These are phyloP conservation scores for Paecilomyces dactylethromorphus DNA, from an alignment of 2,329 filamentous ascomycete genomes.

Conservation along the genomic window DNA sequence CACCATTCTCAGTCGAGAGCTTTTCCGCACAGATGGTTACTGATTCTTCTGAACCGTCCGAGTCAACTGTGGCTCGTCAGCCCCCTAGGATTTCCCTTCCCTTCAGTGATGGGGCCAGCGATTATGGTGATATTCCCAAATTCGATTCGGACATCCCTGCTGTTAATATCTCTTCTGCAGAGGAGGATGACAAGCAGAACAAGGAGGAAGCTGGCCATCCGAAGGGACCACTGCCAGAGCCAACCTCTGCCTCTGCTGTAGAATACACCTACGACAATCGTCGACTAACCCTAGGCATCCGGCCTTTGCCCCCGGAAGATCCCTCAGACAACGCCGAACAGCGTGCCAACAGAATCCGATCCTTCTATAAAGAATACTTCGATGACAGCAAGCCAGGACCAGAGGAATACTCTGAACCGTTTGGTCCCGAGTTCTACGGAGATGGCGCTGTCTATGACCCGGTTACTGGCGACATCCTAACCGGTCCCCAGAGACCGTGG, in stretches of 20 bases:
- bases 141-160: conserved; percentile 38
- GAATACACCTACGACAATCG: conserved; percentile 37
- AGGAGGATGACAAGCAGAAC: conserved; percentile 14
- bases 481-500: conserved; percentile 51
- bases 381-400: conserved; percentile 63
- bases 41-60: not conserved
- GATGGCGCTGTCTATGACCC: conserved; percentile 57
- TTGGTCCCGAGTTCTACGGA: conserved; percentile 62
- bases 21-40: not conserved
- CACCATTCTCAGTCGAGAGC: not conserved
- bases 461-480: conserved; percentile 24
- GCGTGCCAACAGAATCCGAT: conserved; percentile 91
- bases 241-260: conserved; percentile 9
- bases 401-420: conserved; percentile 65
- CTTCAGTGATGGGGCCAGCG: conserved; percentile 45
- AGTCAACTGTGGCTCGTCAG: conserved; percentile 5
- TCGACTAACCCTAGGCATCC: conserved; percentile 57
- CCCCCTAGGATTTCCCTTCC: conserved; percentile 32
- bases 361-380: conserved; percentile 99
- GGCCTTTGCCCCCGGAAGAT: conserved; percentile 82
- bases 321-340: conserved; percentile 86
- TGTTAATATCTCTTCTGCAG: conserved; percentile 21
- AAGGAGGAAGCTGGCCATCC: conserved; percentile 7
- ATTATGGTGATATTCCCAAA: conserved; percentile 51
- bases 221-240: conserved; percentile 15